These are phyloP conservation scores for Suillus weaverae DNA, from an alignment of 768 basidiomycete species.

Conservation along the genomic window DNA sequence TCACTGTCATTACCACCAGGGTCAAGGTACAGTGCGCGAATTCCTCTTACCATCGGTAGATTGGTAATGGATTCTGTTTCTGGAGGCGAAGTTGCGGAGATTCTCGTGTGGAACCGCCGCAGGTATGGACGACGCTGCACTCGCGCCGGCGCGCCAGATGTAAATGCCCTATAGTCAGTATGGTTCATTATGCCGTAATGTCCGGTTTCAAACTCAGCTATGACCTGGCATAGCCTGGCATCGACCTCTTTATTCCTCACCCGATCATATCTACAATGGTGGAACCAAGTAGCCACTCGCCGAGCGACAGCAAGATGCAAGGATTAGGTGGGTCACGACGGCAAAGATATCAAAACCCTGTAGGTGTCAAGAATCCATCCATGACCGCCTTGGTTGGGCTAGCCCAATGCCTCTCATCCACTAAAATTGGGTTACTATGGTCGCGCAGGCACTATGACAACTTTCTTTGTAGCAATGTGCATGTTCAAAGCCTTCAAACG, in stretches of 20 bases:
- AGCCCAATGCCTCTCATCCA: background rate
- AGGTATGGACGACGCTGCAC: background rate
- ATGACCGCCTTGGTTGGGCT: background rate
- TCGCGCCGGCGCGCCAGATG: background rate
- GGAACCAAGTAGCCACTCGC: no score
- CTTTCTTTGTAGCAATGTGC: background rate
- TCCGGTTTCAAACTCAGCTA: no score
- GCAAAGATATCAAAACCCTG: no score
- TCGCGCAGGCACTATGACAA: background rate
- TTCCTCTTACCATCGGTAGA: background rate
- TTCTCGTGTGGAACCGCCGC: background rate
- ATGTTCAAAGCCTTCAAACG: background rate
- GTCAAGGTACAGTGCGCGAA: background rate
- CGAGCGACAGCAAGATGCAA: no score
- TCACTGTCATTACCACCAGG: background rate
- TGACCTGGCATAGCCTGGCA: no score
- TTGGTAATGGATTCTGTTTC: background rate
- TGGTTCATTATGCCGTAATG: no score
- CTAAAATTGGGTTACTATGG: background rate
- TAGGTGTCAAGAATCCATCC: background rate
- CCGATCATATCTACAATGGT: no score
- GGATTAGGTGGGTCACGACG: no score
- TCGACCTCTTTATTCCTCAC: no score
- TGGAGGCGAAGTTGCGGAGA: background rate
- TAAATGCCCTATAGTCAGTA: no score